phyloP scores from a whole-genome alignment of 192 early-diverging fungal species.

The Backusella westeae region DNA sequence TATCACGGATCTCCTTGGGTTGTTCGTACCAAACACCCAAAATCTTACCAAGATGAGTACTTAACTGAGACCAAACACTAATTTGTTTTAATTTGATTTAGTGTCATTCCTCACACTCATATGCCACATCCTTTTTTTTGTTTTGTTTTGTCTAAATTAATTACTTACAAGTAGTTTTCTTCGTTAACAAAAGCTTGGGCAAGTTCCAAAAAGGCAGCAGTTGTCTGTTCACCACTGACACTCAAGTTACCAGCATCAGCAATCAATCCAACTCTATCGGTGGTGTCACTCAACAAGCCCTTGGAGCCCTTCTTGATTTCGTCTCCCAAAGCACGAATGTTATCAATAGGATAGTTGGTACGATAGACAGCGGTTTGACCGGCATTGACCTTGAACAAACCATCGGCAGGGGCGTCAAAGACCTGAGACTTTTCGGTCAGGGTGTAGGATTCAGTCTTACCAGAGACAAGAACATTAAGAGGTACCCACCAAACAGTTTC shows the following conservation, averaged over 20 bases:
- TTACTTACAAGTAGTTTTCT: conserved; percentile 68
- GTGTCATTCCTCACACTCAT: neutral
- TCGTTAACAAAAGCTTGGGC: conserved; percentile 72
- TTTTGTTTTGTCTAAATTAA: neutral
- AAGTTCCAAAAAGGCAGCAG: conserved; percentile 73
- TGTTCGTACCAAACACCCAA: conserved; percentile 66
- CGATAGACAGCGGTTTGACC: conserved; percentile 83
- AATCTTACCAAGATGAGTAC: conserved; percentile 55
- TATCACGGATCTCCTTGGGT: conserved; percentile 54
- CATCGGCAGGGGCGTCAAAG: conserved; percentile 43
- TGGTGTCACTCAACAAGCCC: conserved; percentile 54
- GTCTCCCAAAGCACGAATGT: conserved; percentile 49
- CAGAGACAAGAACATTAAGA: conserved; percentile 54
- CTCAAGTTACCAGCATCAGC: conserved; percentile 80
- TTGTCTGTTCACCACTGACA: conserved; percentile 74
- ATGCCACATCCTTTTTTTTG: neutral
- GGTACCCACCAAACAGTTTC: conserved; percentile 84
- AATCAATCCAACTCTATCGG: conserved; percentile 83
- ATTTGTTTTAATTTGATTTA: neutral
- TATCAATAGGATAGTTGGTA: conserved; percentile 66
- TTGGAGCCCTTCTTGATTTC: conserved; percentile 46
- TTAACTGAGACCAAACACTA: conserved; percentile 69
- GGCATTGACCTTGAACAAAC: conserved; percentile 86
- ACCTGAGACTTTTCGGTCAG: conserved; percentile 37
- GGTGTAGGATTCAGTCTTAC: conserved; percentile 28